phyloP scores from a whole-genome alignment of 2,329 filamentous ascomycete species.

The Exophiala dermatitidis region DNA sequence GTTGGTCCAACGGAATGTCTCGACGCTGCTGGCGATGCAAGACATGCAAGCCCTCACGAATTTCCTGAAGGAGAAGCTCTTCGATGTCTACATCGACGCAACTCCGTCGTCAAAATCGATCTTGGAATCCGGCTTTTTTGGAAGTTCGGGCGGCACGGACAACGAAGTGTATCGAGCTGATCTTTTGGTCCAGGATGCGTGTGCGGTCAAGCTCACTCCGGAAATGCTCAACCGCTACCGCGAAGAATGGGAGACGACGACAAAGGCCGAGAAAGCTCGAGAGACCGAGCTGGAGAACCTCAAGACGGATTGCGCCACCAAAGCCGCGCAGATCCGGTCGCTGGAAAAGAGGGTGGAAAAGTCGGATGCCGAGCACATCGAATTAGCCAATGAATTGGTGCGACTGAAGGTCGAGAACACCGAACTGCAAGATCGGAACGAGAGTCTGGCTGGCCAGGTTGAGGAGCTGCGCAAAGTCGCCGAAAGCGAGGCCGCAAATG shows the following conservation, averaged over 20 bases:
- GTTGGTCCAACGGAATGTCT: constrained; percentile 89
- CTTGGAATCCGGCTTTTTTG: constrained; percentile 94
- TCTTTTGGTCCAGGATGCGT: constrained; percentile 85
- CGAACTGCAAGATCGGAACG: constrained; percentile 79
- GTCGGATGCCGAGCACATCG: constrained; percentile 82
- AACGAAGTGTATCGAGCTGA: constrained; percentile 96
- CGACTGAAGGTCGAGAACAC: constrained; percentile 91
- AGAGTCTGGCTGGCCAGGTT: constrained; percentile 77
- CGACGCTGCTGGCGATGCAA: constrained; percentile 69
- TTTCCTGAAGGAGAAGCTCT: constrained; percentile 87
- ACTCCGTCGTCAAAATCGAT: constrained; percentile 87
- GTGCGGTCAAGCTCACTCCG: constrained; percentile 74
- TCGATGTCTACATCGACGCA: constrained; percentile 95
- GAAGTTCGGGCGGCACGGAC: constrained; percentile 77
- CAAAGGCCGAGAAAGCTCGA: constrained; percentile 69
- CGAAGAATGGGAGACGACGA: constrained; percentile 86
- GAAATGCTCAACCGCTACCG: constrained; percentile 76
- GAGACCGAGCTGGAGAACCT: constrained; percentile 74
- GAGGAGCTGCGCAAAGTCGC: constrained; percentile 78
- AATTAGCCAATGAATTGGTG: constrained; percentile 83
- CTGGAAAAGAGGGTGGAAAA: constrained; percentile 84
- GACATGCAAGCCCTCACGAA: constrained; percentile 86
- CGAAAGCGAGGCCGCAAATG: constrained; percentile 79
- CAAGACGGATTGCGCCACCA: constrained; percentile 56
- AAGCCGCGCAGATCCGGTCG: constrained; percentile 69